Evolutionary conservation across 2,329 filamentous ascomycete genomes (phyloP), one percentile per base, ranked within the genome.

Genomic region (Pestalotiopsis fici): DNA sequence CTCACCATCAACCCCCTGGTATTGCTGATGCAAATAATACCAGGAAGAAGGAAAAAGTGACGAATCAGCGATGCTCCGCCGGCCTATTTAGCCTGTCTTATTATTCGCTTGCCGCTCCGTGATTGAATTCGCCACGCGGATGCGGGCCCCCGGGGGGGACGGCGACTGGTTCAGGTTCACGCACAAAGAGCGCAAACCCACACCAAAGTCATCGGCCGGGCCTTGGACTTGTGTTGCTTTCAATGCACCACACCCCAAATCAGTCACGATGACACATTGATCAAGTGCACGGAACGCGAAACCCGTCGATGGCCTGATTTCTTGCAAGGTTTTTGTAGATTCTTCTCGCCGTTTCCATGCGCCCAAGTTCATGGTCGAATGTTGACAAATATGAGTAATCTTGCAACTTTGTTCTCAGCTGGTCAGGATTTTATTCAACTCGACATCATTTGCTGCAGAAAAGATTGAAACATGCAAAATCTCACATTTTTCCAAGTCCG

Each of bases 161-260:
- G n/a, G 43, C 23, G 21, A 50, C 47, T 65, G 64, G 64, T 43
- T 23, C 25, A 31, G 56, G 64, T 43, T 65, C 35, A 65, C 64
- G 64, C 64, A 65, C 25, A 61, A 65, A 60, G 11, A 54, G 56
- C 64, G 64, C 64, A 61, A 12, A 2, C 64, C 28, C 55, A n/a
- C 27, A n/a, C n/a, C n/a, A 4, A 35, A 35, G 31, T 11, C 57
- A 18, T 27, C 57, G 57, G 25, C 18, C 15, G 28, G 55, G 37
- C 9, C 25, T 27, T 31, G 27, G 28, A 18, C 25, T 27, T 57
- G 55, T 21, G 9, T 23, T 21, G 31, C 31, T 35, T 35, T 35
- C 31, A n/a, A 35, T 54, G 47, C 47, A 54, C 15, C 15, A 54
- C 15, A 54, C 47, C 47, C 21, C 13, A n/a, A 54, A n/a, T 54